Conservation (phyloP, 2,329 filamentous ascomycete genomes). For the Xylariomycetidae sp. region DNA sequence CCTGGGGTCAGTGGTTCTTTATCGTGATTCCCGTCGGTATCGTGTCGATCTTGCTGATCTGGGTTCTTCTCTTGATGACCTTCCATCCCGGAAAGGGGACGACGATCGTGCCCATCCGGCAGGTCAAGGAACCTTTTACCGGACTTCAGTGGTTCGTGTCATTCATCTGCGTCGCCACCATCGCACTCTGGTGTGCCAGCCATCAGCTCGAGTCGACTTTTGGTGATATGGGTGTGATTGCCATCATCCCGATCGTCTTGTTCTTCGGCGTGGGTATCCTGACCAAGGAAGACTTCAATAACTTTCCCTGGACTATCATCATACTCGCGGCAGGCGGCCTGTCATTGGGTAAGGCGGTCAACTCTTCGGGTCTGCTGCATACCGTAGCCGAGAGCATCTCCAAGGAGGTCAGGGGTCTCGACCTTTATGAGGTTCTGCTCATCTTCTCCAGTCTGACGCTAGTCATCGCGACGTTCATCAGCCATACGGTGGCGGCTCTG, state of each 20-base stretch:
- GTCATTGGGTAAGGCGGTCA: conserved; percentile 89
- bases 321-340: conserved; percentile 93
- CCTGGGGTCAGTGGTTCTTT: conserved; percentile 97
- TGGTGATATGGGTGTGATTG: conserved; percentile 97
- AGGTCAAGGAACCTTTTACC: conserved; percentile 82
- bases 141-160: conserved; percentile 92
- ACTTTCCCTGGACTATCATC: conserved; percentile 99
- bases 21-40: conserved; percentile 89
- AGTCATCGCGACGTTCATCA: conserved; percentile 95
- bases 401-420: conserved; percentile 66
- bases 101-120: conserved; percentile 85
- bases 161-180: conserved; percentile 76
- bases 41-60: conserved; percentile 82
- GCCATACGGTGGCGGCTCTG: conserved; percentile 90
- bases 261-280: conserved; percentile 97
- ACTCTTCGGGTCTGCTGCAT: conserved; percentile 85
- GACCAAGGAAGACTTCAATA: conserved; percentile 99
- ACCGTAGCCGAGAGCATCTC: conserved; percentile 81
- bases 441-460: conserved; percentile 82
- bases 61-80: conserved; percentile 76
- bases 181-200: conserved; percentile 85
- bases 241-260: conserved; percentile 89
- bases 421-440: conserved; percentile 78
- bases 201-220: conserved; percentile 85
- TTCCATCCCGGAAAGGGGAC: conserved; percentile 84